Percentiles rank a stretch among this genome's conserved stretches.
Evolutionary conservation across 192 early-diverging fungal species (phyloP).

Genomic region (Coemansia reversa): DNA sequence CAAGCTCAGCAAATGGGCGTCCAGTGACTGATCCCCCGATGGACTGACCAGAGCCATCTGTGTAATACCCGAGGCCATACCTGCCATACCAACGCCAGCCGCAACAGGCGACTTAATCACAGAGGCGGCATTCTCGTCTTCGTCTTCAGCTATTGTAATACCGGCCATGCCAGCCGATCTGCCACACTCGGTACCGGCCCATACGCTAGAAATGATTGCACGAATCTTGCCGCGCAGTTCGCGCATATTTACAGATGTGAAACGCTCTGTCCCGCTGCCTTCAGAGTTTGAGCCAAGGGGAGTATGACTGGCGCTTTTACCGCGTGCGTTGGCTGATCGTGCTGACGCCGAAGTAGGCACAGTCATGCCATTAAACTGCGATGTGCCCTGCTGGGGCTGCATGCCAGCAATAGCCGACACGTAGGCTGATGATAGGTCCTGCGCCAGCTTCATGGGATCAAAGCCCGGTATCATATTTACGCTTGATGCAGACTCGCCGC

Average conservation of each 20-base stretch:
- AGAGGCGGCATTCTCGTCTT: conserved; percentile 11
- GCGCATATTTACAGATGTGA: conserved; percentile 26
- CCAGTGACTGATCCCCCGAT: conserved; percentile 43
- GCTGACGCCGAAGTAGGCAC: neutral
- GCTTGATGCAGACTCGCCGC: conserved; percentile 13
- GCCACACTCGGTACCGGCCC: conserved; percentile 52
- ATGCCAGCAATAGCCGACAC: conserved; percentile 34
- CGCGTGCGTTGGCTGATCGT: conserved; percentile 30
- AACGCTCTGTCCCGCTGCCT: neutral
- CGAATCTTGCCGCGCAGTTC: conserved; percentile 39
- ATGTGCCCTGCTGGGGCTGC: neutral
- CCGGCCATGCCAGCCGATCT: conserved; percentile 50
- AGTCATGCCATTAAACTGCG: neutral
- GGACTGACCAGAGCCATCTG: conserved; percentile 17
- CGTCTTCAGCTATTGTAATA: conserved; percentile 38
- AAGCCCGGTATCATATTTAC: conserved; percentile 15
- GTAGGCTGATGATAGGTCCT: conserved; percentile 49
- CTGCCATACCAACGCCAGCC: neutral
- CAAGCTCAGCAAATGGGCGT: conserved; percentile 41
- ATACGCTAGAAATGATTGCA: conserved; percentile 48
- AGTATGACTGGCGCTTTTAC: conserved; percentile 47
- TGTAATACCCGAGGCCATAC: neutral
- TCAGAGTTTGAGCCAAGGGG: conserved; percentile 7
- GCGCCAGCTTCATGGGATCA: conserved; percentile 41
- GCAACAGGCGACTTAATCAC: conserved; percentile 4